Evolutionary conservation across 768 basidiomycete genomes (phyloP), one percentile per base, ranked within the genome.

Genomic region (Russula abietina): DNA sequence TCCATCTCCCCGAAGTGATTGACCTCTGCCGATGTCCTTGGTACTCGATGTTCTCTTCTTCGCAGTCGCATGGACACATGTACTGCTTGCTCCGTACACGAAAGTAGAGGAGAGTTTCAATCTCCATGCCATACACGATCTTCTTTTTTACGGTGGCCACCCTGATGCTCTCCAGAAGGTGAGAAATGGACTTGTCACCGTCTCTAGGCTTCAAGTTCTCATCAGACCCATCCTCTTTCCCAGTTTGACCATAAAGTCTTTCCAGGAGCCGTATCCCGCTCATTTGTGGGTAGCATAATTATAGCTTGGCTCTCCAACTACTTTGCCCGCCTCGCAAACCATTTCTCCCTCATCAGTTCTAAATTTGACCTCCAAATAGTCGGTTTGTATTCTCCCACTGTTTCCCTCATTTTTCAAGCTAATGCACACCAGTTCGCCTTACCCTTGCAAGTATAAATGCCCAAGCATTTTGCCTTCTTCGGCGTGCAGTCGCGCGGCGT

Each of bases 91-190:
- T 2, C 96, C 97, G 0, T 93, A 89, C 72, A 90, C 91, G 4
- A 99, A 99, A 76, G 97, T 99, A 32, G 97, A 99, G 73, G 97
- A 99, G 75, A 91, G 89, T 70, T 98, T 98, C 79, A 94, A 89
- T 67, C 81, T 98, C 10, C 97, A 98, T 71, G 94, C 92, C 0
- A 81, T 80, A 0, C 92, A 97, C 70, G 97, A 99, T 73, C 77
- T 92, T 28, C 76, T 98, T 32, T 81, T 87, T 75, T 86, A 93
- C 69, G 93, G 94, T 2, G 71, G 84, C 19, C 52, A 70, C 0
- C 70, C 74, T 2, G 69, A 71, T 3, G 72, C 68, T 38, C 72
- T 91, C 30, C 70, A 48, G 85, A 89, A 71, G 72, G 83, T 67
- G 33, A 28, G 45, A 7, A 30, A 49, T 0, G 3, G 19, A 4